Base-by-base conservation (phyloP, 495 filamentous ascomycete genomes). In the Penicillium ucsense region DNA sequence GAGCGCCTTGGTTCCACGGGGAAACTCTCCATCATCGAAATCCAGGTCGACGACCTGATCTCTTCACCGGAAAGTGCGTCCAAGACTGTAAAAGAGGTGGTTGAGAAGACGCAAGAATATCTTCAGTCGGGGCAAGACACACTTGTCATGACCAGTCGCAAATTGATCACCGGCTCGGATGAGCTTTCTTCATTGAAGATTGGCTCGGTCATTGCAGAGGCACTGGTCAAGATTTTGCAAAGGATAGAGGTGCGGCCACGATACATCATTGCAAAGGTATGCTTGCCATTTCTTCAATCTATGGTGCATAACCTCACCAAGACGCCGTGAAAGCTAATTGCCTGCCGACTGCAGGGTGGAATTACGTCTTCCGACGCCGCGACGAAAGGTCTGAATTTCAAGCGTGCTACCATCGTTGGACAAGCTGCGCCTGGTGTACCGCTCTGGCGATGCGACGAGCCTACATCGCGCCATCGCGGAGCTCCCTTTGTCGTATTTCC, bases 401-500 rank as follows among this genome's bases (percentile, higher is more conserved):
- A 74, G 46, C 67, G 74, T 4, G 76, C 76, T 34, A 61, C 64
- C 49, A 66, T 80, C 37, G 56, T 76, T 3, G 76, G 76, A 1
- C 74, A 80, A 47, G 75, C 75, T 1, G 71, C 73, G 6, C 66
- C 76, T 1, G 76, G 75, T 12, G 74, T 80, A 27, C 76, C 76
- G 2, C 54, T 80, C 3, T 80, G 75, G 76, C 62, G 70, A 35
- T 79, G 75, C 36, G 66, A 76, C 49, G 74, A 78, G 59, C 48
- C 53, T 36, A 71, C 65, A 0, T 71, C 67, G 36, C 62, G 68
- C 43, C 67, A 71, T 57, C 60, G 60, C 0, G 69, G 68, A 28
- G 63, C 77, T 20, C 73, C 73, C 9, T 77, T 67, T 56, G 71
- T 77, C 8, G 74, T 78, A 0, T 79, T 79, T 44, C 76, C 76